Evolutionary conservation across 257 asterid species (phyloP).

Genomic region (Mitragyna speciosa): DNA sequence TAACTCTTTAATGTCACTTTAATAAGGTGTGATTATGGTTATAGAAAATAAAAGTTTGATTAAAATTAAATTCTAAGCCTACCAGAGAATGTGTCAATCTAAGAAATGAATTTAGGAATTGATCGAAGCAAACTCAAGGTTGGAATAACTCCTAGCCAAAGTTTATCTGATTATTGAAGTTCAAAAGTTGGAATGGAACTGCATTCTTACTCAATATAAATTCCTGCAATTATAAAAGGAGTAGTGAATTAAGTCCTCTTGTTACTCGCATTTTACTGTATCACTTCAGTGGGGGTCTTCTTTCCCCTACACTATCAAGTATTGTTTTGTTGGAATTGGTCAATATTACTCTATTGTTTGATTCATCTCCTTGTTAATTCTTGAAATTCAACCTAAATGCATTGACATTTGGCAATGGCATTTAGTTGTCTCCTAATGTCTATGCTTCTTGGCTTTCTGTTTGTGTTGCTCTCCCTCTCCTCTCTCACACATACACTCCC

Average conservation of each 20-base stretch:
- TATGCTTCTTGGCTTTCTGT: background rate
- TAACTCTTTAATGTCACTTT: background rate
- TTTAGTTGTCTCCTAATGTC: background rate
- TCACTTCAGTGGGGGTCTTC: background rate
- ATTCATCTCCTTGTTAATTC: background rate
- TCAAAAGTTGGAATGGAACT: constrained; percentile 2
- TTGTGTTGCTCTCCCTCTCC: background rate
- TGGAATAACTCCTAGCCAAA: background rate
- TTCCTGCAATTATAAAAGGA: background rate
- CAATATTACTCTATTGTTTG: background rate
- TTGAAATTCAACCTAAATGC: background rate
- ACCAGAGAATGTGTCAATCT: too few species aligned
- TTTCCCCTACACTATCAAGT: background rate
- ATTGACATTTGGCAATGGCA: background rate
- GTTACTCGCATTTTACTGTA: background rate
- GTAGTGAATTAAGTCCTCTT: background rate
- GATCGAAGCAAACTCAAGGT: background rate
- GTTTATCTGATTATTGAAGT: background rate
- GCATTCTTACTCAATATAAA: background rate
- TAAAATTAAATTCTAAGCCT: background rate
- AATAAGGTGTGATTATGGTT: background rate
- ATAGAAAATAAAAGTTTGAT: background rate
- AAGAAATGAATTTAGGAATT: background rate
- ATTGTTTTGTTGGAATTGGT: background rate
- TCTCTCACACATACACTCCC: background rate